Base-by-base conservation (phyloP, 129 eudicot genomes). In the Flaveria robusta region DNA sequence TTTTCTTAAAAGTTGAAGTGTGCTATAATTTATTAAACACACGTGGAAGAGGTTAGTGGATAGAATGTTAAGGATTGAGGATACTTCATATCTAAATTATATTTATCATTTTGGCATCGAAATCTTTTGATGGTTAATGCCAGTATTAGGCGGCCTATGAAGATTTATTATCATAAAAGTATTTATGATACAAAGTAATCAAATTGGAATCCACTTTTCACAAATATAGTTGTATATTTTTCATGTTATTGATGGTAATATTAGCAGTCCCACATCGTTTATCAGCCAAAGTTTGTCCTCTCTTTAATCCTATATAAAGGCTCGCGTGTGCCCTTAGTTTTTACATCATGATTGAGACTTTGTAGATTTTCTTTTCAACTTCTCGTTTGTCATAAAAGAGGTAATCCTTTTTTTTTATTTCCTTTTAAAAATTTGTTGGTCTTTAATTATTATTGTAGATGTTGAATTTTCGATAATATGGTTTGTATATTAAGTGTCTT, bases 211-310 rank as follows among this genome's bases (percentile, higher is more conserved):
- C 14, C 47, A 43, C 47, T 12, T 43, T 43, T 43, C 68, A 6
- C 23, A 22, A 15, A 68, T 12, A 14, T 39, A 72, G 19, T 16
- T n/a, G 68, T 15, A 63, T 14, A 15, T 29, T 63, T 63, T 31
- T 15, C 45, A 18, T 23, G 37, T 66, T 37, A 46, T 20, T 11
- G 26, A 77, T 39, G 24, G 54, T 27, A 54, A 37, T 76, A 52
- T 12, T 24, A 4, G 2, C 16, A 18, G 77, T 71, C 82, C 77
- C 77, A 71, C 82, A 70, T 71, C 77, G 77, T 22, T 26, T 62
- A 22, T 42, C 64, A 60, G 49, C 76, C 19, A 70, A 70, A 9
- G 29, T 62, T 19, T 0, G 34, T 51, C 31, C 55, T 37, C n/a
- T 46, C 41, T 7, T 9, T 15, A 20, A 34, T 29, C 72, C 4